Evolutionary conservation across 140 eudicot species (phyloP).

Genomic region (Erigeron philadelphicus): DNA sequence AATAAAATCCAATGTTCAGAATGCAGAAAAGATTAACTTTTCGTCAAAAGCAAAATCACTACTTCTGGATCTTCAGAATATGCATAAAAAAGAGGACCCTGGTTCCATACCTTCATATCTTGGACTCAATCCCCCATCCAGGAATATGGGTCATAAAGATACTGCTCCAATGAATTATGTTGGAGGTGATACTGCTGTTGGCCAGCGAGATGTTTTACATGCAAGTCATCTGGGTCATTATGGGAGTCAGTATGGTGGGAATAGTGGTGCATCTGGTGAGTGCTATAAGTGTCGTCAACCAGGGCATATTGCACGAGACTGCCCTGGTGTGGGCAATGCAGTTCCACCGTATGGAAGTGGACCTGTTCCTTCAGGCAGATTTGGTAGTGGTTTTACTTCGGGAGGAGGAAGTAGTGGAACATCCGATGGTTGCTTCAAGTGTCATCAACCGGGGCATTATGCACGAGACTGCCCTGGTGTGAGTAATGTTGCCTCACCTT

Average conservation of each 20-base stretch:
- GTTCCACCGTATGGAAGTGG: conserved; percentile 35
- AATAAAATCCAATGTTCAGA: conserved; percentile 55
- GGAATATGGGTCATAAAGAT: conserved; percentile 12
- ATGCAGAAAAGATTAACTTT: conserved; percentile 57
- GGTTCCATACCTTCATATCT: conserved; percentile 27
- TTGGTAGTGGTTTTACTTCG: conserved; percentile 26
- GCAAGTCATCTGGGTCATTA: conserved; percentile 32
- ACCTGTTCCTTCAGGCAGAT: conserved; percentile 23
- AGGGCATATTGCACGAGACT: conserved; percentile 72
- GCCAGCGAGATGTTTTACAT: conserved; percentile 27
- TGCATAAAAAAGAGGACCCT: conserved; percentile 31
- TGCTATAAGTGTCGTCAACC: conserved; percentile 55
- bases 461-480: conserved; percentile 63
- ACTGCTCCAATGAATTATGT: background rate
- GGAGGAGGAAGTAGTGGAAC: conserved; percentile 31
- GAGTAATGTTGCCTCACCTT: conserved; percentile 38
- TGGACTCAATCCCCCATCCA: conserved; percentile 27
- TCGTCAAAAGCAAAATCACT: conserved; percentile 37
- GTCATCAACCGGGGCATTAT: conserved; percentile 66
- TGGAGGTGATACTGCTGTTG: background rate
- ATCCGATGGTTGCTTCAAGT: conserved; percentile 50
- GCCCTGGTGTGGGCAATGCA: conserved; percentile 41
- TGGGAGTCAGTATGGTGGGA: conserved; percentile 34
- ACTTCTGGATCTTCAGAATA: conserved; percentile 38
- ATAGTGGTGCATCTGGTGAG: conserved; percentile 38